Conservation (phyloP, 169 alveolate genomes). For the Plasmodium blacklocki region DNA sequence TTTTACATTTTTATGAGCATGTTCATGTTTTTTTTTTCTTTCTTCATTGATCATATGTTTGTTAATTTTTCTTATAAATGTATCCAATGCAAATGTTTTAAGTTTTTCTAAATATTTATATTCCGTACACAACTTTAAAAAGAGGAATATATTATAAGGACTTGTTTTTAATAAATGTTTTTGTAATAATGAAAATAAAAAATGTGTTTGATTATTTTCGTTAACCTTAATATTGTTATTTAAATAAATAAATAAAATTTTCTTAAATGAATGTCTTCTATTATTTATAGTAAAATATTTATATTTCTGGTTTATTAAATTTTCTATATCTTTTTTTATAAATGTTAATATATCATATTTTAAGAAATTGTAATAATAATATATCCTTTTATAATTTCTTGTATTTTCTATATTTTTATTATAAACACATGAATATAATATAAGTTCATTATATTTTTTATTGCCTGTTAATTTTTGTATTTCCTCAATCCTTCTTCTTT, state of each 20-base stretch:
- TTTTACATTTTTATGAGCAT: too few relatives aligned
- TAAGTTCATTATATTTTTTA: constrained; percentile 31
- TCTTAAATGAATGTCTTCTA: constrained; percentile 47
- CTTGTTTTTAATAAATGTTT: constrained; percentile 15
- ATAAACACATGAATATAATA: too few relatives aligned
- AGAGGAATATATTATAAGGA: constrained; percentile 29
- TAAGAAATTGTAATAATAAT: constrained; percentile 18
- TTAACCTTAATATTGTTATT: neutral
- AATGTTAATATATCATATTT: constrained; percentile 37
- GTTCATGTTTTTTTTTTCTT: too few relatives aligned
- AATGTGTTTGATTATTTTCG: neutral
- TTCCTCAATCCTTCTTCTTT: constrained; percentile 17
- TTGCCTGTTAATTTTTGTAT: neutral
- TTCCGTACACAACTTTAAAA: constrained; percentile 30
- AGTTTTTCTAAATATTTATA: constrained; percentile 40
- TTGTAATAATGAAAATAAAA: neutral
- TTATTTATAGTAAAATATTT: constrained; percentile 21
- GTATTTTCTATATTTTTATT: neutral
- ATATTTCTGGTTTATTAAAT: constrained; percentile 28
- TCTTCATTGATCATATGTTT: too few relatives aligned
- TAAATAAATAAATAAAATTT: constrained; percentile 6
- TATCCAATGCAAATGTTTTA: constrained; percentile 30
- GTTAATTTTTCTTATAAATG: constrained; percentile 17
- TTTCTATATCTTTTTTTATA: constrained; percentile 43
- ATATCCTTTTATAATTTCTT: neutral